Evolutionary conservation across 2,329 filamentous ascomycete genomes (phyloP), one percentile per base, ranked within the genome.

Genomic region (Fusarium sp.): DNA sequence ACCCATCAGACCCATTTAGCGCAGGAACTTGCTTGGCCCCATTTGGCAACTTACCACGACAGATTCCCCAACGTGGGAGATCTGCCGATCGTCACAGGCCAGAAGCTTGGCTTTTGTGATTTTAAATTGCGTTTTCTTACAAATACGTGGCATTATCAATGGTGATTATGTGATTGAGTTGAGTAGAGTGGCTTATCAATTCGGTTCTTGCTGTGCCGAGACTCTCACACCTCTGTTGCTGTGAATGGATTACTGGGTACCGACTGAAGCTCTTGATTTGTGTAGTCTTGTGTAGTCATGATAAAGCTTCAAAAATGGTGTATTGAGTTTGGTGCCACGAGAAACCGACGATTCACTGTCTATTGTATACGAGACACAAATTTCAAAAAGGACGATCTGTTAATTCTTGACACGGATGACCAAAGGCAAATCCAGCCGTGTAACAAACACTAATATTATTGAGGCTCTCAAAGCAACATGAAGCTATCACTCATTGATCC

Each of bases 401-500:
- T 14, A 3, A n/a, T 12, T n/a, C 6, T 7, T 7, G n/a, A 26
- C 7, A 7, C 10, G 26, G 26, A 28, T 11, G 4, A 28, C 26
- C 26, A 12, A 28, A 44, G 53, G 16, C 18, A 55, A 65, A n/a
- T 23, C 23, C 53, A 23, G 16, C 19, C 25, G 23, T 21, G 23
- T 31, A 39, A 52, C 23, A 42, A 34, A 26, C 44, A 30, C 34
- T 26, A 26, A 19, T 26, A 13, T 16, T 30, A 4, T 18, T 26
- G 7, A 26, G 11, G 9, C 12, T 18, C 13, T 55, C 26, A 46
- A 23, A 74, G 28, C 23, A 74, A 26, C 72, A 74, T 74, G 50
- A 74, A 71, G 41, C 69, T 72, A 42, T 75, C 72, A 34, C 59
- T 67, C 30, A 69, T 67, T 3, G 70, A 72, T 2, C 69, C 61